Evolutionary conservation across 345 rosid genomes (phyloP), one percentile per base, ranked within the genome.

Genomic region (Populus euphratica): DNA sequence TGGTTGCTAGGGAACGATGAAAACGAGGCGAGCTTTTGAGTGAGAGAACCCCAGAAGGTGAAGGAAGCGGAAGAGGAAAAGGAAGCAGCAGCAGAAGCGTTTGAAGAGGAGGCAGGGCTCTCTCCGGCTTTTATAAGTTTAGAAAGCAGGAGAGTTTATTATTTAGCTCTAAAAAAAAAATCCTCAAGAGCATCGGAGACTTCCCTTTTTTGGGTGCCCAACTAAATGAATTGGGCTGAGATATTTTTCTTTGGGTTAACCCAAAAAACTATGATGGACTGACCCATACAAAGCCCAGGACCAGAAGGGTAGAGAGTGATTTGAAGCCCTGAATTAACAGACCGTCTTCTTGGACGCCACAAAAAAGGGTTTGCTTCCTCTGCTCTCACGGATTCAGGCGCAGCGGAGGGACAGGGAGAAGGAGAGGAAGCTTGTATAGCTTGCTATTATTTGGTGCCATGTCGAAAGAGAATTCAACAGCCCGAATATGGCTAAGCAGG

Each of bases 401-500:
- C 23, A 18, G 39, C 23, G 41, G 41, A 67, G 47, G 21, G 70
- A 20, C 2, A 18, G 20, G 36, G 11, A 33, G 44, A 43, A 29
- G 35, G 35, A 35, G 9, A 54, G 35, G 64, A 23, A 5, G 38
- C 59, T 70, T 33, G 14, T 52, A n/a, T 6, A 73, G 35, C 63
- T 38, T 6, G 49, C 36, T 38, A 8, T 21, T 72, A 35, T 68
- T 38, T 41, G 61, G 41, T 29, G 49, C 6, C 52, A 7, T 74
- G 14, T 31, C 21, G 63, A 59, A 59, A 59, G 64, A 23, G 29
- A 59, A 43, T n/a, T n/a, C 31, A 21, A 23, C 71, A 0, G 27
- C n/a, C 16, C 69, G 23, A 75, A 18, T 70, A 93, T 92, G 98
- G 90, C 94, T 66, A 93, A 90, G 82, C 91, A 96, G 38, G 99